Conservation (phyloP, 2,329 filamentous ascomycete genomes). For the Lachnellula arida region DNA sequence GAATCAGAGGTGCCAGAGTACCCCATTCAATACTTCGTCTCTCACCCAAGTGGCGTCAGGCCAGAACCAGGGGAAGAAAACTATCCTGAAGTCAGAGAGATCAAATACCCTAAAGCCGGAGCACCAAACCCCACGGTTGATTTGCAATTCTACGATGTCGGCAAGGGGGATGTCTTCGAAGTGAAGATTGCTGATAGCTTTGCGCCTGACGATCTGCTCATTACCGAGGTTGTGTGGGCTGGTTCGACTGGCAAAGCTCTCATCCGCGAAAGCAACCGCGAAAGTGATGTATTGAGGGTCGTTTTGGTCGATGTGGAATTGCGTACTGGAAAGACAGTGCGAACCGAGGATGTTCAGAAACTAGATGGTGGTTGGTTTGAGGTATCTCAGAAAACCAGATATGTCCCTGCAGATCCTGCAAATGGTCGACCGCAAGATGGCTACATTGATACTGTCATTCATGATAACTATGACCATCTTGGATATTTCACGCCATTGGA, state of each 20-base stretch:
- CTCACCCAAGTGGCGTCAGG: constrained; percentile 70
- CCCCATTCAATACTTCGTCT: constrained; percentile 89
- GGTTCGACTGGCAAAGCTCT: constrained; percentile 69
- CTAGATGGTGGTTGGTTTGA: constrained; percentile 99
- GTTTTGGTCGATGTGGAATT: constrained; percentile 74
- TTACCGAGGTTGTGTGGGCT: constrained; percentile 91
- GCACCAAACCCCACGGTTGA: constrained; percentile 89
- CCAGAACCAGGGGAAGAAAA: constrained; percentile 70
- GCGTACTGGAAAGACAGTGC: constrained; percentile 71
- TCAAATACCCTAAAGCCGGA: constrained; percentile 97
- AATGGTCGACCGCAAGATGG: constrained; percentile 78
- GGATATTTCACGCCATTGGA: constrained; percentile 91
- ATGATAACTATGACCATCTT: constrained; percentile 83
- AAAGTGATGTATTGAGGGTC: constrained; percentile 86
- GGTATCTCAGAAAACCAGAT: constrained; percentile 79
- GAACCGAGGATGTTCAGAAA: constrained; percentile 71
- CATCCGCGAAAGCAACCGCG: constrained; percentile 87
- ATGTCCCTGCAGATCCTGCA: constrained; percentile 74
- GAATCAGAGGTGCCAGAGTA: constrained; percentile 89
- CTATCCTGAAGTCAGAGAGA: constrained; percentile 84
- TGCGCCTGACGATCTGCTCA: constrained; percentile 73
- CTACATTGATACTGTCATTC: constrained; percentile 86
- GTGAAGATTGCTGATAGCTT: constrained; percentile 77
- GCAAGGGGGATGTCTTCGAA: constrained; percentile 70
- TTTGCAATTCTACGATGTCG: constrained; percentile 82